A percentile compares a stretch with the other conserved stretches of the same genome.
Conservation (phyloP, 331 rosid genomes). For the Acacia concinna region DNA sequence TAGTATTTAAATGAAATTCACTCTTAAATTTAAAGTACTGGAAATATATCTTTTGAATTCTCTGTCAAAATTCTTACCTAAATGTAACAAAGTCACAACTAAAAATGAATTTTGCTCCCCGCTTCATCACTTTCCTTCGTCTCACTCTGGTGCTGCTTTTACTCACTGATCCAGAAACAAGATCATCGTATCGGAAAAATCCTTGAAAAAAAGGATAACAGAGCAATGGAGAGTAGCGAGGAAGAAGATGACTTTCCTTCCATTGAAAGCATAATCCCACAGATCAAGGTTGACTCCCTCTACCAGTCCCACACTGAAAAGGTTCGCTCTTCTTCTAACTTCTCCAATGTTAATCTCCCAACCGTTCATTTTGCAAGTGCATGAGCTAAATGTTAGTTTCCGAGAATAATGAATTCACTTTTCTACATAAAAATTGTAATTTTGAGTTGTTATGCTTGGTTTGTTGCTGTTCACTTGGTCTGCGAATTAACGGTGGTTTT, state of each 20-base stretch:
- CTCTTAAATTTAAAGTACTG: no score
- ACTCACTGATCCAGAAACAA: neutral
- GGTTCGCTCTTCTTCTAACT: constrained; percentile 49
- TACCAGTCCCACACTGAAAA: constrained; percentile 91
- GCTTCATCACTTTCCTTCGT: neutral
- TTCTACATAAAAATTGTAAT: neutral
- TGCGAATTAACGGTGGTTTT: neutral
- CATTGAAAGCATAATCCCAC: constrained; percentile 82
- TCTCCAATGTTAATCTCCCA: neutral
- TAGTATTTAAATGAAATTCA: no score
- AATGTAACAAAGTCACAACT: neutral
- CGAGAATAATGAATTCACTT: neutral
- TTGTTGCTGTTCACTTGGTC: neutral
- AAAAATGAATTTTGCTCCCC: neutral
- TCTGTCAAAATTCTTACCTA: neutral
- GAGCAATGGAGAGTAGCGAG: constrained; percentile 91
- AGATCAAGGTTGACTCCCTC: constrained; percentile 82
- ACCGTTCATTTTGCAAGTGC: neutral
- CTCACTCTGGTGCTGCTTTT: neutral
- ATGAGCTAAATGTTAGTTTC: neutral
- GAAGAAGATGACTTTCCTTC: constrained; percentile 96
- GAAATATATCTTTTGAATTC: no score
- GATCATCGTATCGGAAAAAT: neutral
- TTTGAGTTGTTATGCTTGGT: neutral
- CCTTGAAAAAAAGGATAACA: neutral